Evolutionary conservation across 1,284 basidiomycete species (phyloP).

Genomic region (Caloboletus firmus): DNA sequence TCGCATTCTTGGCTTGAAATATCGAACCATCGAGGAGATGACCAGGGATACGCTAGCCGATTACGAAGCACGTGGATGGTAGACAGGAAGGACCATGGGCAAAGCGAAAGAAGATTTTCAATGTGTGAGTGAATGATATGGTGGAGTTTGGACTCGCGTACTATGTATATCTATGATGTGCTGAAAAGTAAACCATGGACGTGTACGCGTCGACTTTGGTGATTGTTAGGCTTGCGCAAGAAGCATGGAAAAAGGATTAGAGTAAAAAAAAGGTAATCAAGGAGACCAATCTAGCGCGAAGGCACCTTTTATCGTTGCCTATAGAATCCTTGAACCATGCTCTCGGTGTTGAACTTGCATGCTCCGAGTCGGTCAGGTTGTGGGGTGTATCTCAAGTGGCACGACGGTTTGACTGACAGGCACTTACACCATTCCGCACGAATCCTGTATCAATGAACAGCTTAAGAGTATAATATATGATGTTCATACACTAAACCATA

Average conservation of each 20-base stretch:
- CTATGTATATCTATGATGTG: neutral
- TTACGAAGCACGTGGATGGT: conserved; percentile 42
- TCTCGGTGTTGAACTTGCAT: neutral
- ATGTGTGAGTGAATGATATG: neutral
- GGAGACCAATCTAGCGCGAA: neutral
- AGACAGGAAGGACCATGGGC: neutral
- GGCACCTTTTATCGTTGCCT: neutral
- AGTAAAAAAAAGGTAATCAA: neutral
- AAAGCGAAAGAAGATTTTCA: neutral
- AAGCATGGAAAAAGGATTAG: too few species aligned
- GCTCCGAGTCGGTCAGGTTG: too few species aligned
- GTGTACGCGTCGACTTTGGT: neutral
- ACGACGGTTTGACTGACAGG: too few species aligned
- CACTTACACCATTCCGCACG: neutral
- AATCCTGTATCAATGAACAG: neutral
- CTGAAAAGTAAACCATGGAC: neutral
- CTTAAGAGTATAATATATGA: neutral
- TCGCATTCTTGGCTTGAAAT: conserved; percentile 47
- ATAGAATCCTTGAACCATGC: neutral
- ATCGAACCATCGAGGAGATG: conserved; percentile 43
- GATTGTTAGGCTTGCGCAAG: neutral
- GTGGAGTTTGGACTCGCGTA: neutral
- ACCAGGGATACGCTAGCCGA: conserved; percentile 44
- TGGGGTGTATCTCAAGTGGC: too few species aligned
- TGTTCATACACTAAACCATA: conserved; percentile 13